Conservation (phyloP, 2,329 filamentous ascomycete species). For the Penicillium corylophilum region DNA sequence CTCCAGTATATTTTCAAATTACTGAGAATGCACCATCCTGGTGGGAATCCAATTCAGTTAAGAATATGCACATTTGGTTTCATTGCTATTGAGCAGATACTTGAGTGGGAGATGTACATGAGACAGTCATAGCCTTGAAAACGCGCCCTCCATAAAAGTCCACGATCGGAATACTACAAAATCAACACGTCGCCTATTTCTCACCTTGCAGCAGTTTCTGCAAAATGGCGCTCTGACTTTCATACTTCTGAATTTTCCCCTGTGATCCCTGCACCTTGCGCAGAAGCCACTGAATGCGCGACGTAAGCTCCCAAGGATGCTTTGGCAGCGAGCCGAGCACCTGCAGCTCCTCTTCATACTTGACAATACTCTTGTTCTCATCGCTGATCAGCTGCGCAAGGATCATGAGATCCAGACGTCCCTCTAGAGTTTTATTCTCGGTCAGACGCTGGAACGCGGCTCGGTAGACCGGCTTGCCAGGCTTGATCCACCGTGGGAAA, state of each 20-base stretch:
- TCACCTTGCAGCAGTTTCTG: slow-evolving; percentile 68
- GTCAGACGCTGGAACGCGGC: slow-evolving; percentile 75
- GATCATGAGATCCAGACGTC: slow-evolving; percentile 70
- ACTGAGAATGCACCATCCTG: neutral
- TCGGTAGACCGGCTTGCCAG: slow-evolving; percentile 82
- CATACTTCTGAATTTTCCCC: slow-evolving; percentile 69
- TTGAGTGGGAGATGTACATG: neutral
- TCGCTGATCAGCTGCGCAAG: slow-evolving; percentile 67
- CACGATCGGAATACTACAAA: neutral
- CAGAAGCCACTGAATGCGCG: slow-evolving; percentile 70
- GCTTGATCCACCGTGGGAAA: slow-evolving; percentile 72
- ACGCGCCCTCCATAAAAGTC: neutral
- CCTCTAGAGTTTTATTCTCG: slow-evolving; percentile 69
- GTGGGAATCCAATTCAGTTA: neutral
- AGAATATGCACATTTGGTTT: neutral
- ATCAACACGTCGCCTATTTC: slow-evolving; percentile 32
- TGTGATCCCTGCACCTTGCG: slow-evolving; percentile 73
- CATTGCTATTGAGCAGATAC: neutral
- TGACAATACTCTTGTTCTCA: slow-evolving; percentile 72
- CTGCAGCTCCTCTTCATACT: slow-evolving; percentile 74
- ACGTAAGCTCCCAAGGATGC: slow-evolving; percentile 66
- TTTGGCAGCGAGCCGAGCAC: slow-evolving; percentile 69
- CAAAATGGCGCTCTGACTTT: slow-evolving; percentile 67
- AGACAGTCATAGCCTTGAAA: neutral
- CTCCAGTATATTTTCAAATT: neutral